A percentile compares a stretch with the other conserved stretches of the same genome.
phyloP scores from a whole-genome alignment of 257 asterid species.

The Lithospermum erythrorhizon region DNA sequence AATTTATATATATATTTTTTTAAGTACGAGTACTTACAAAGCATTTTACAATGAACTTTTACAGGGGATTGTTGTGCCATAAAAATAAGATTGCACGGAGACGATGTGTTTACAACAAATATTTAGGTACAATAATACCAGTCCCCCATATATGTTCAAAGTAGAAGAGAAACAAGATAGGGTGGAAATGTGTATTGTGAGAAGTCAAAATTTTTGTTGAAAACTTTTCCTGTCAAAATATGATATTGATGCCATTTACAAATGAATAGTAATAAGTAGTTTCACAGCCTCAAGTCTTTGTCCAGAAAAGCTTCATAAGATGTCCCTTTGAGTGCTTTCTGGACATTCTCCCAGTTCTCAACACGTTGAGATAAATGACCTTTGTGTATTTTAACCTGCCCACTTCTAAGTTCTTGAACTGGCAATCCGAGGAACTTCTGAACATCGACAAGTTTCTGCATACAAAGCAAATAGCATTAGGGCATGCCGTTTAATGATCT shows the following conservation, averaged over 20 bases:
- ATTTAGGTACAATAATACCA: too few relatives aligned
- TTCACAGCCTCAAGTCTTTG: conserved; percentile 18
- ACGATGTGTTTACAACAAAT: too few relatives aligned
- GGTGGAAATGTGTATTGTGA: too few relatives aligned
- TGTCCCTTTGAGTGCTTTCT: conserved; percentile 44
- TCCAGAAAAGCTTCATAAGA: conserved; percentile 31
- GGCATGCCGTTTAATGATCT: neutral
- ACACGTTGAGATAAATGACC: conserved; percentile 45
- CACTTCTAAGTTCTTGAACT: conserved; percentile 42
- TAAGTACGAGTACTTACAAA: too few relatives aligned
- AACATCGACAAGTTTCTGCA: conserved; percentile 61
- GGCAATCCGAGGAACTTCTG: conserved; percentile 71
- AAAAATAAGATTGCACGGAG: too few relatives aligned
- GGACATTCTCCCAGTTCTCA: conserved; percentile 46
- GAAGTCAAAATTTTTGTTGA: neutral
- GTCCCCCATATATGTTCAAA: too few relatives aligned
- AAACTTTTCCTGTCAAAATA: neutral
- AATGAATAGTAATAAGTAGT: neutral
- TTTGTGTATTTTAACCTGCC: conserved; percentile 66
- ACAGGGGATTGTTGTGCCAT: too few relatives aligned
- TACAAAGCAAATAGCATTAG: neutral
- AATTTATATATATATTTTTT: too few relatives aligned
- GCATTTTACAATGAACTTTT: too few relatives aligned
- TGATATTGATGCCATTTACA: neutral
- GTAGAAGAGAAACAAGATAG: too few relatives aligned